A percentile compares a stretch with the other conserved stretches of the same genome.
These are phyloP conservation scores for Scedosporium apiospermum DNA, from an alignment of 2,329 filamentous ascomycete species.

Conservation along the genomic window DNA sequence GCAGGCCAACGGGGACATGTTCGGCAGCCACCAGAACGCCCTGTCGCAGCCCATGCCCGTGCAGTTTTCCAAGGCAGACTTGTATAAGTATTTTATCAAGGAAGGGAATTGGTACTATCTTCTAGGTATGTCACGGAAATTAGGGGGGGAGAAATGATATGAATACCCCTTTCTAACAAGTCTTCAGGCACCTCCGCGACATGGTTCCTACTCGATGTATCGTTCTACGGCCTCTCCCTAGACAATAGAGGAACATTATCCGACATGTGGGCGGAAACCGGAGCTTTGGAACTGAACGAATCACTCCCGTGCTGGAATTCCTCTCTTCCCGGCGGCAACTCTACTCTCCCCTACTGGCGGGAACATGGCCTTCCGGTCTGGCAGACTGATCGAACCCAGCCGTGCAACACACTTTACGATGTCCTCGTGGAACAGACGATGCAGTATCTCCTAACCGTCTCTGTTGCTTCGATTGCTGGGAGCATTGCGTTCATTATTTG, in stretches of 20 bases:
- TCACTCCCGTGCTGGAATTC: conserved; percentile 38
- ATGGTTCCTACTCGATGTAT: conserved; percentile 48
- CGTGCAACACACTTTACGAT: conserved; percentile 42
- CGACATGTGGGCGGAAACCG: conserved; percentile 31
- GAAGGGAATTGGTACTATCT: conserved; percentile 37
- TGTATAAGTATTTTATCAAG: conserved; percentile 40
- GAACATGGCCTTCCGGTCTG: conserved; percentile 31
- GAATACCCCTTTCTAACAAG: background rate
- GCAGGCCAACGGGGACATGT: conserved; percentile 18
- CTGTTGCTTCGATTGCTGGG: conserved; percentile 39
- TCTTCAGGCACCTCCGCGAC: conserved; percentile 30
- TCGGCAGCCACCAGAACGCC: conserved; percentile 11
- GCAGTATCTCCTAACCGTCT: conserved; percentile 42
- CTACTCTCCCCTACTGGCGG: conserved; percentile 32
- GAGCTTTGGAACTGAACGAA: conserved; percentile 22
- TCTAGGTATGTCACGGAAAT: conserved; percentile 16
- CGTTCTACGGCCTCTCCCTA: conserved; percentile 46
- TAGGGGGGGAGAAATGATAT: background rate
- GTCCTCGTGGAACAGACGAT: conserved; percentile 42
- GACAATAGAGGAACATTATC: conserved; percentile 33
- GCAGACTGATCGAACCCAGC: conserved; percentile 38
- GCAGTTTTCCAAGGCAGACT: conserved; percentile 37
- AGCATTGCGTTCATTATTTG: conserved; percentile 38
- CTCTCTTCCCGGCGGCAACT: conserved; percentile 29
- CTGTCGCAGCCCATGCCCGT: conserved; percentile 26